Conservation (phyloP, 2,329 filamentous ascomycete species). For the Diatrype stigma region DNA sequence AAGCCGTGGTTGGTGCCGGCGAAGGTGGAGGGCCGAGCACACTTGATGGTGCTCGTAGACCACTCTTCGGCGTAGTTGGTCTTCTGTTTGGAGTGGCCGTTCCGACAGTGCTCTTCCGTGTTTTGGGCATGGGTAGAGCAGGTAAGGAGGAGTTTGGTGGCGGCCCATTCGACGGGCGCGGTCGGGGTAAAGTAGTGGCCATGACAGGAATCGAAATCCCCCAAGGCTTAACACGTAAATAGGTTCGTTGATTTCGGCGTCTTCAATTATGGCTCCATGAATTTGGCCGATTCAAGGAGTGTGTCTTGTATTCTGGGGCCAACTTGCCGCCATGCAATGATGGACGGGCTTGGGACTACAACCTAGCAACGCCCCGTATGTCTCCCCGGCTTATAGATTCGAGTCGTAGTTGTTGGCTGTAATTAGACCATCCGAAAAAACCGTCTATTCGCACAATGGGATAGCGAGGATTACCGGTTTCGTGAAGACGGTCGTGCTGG, state of each 20-base stretch:
- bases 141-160: constrained; percentile 71
- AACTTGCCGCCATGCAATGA: not conserved
- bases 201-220: constrained; percentile 32
- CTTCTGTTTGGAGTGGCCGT: constrained; percentile 39
- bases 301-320: not conserved
- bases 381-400: not conserved
- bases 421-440: not conserved
- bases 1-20: constrained; percentile 47
- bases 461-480: not conserved
- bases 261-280: not conserved
- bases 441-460: not conserved
- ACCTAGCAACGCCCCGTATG: not conserved
- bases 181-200: constrained; percentile 62
- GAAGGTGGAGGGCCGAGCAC: constrained; percentile 42
- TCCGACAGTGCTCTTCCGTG: constrained; percentile 60
- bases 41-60: constrained; percentile 57
- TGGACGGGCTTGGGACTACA: not conserved
- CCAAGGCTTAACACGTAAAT: constrained; percentile 8
- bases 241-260: constrained; percentile 3
- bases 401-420: not conserved
- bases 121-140: constrained; percentile 68
- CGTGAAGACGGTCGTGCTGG: not conserved
- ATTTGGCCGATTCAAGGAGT: not conserved
- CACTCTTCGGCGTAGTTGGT: constrained; percentile 51
- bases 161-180: constrained; percentile 65